Evolutionary conservation across 2,329 filamentous ascomycete species (phyloP).

Genomic region (Clonostachys sp.): DNA sequence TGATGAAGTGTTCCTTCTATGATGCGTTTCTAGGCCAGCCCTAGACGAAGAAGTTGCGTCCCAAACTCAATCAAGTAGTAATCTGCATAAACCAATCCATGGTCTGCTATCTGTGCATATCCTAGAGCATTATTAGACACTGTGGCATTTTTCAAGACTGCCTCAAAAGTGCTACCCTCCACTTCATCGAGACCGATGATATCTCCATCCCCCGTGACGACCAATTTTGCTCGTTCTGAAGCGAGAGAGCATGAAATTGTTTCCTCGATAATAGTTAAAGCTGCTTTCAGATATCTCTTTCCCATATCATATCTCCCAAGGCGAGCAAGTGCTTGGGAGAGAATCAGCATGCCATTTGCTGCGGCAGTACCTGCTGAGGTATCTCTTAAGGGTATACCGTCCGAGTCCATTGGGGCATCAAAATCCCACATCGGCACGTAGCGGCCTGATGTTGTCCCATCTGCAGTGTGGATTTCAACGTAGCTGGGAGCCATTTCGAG

Average conservation of each 20-base stretch:
- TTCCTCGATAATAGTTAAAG: conserved; percentile 1
- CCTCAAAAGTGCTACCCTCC: conserved; percentile 16
- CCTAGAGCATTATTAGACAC: conserved; percentile 24
- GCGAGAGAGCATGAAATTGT: neutral
- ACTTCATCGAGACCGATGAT: conserved; percentile 10
- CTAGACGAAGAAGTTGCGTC: conserved; percentile 7
- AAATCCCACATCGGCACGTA: conserved; percentile 42
- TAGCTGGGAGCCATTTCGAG: conserved; percentile 18
- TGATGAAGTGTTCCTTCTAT: too few species aligned
- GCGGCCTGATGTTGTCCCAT: conserved; percentile 2
- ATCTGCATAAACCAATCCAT: conserved; percentile 42
- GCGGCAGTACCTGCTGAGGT: conserved; percentile 31
- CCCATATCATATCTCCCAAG: neutral
- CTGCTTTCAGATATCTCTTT: neutral
- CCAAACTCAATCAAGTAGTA: conserved; percentile 42
- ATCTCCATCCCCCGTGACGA: conserved; percentile 2
- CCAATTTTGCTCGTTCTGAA: conserved; percentile 1
- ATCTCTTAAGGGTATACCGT: conserved; percentile 17
- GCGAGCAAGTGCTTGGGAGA: conserved; percentile 17
- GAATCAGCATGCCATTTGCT: conserved; percentile 27
- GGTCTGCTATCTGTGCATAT: conserved; percentile 20
- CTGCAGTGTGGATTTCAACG: neutral
- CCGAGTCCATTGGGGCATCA: conserved; percentile 16
- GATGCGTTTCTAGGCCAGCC: too few species aligned
- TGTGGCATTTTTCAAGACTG: conserved; percentile 23